These are phyloP conservation scores for Hsuehochloa calcarea DNA, from an alignment of 176 grass and related monocot genomes.

Conservation along the genomic window DNA sequence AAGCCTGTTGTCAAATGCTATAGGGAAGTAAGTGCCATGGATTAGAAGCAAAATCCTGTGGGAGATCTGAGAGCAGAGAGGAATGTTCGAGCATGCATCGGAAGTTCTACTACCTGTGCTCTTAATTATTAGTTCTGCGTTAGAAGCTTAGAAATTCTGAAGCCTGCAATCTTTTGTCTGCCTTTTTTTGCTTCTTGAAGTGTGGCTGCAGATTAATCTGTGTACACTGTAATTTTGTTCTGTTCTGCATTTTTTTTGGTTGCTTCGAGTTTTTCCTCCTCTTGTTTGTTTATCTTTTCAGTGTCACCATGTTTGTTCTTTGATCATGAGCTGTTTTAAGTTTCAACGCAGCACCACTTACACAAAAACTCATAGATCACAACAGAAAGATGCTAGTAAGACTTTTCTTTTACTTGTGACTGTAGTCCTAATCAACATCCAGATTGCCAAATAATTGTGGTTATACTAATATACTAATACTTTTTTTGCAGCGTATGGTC, in stretches of 20 bases:
- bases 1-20: too few species aligned
- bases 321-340: not conserved
- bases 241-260: too few species aligned
- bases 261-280: not conserved
- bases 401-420: not conserved
- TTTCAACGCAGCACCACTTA: not conserved
- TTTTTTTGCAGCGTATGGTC: not conserved
- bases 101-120: not conserved
- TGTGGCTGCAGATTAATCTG: not conserved
- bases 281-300: not conserved
- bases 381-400: constrained; percentile 7
- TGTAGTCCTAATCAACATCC: constrained; percentile 44
- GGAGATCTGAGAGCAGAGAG: too few species aligned
- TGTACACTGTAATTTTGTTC: not conserved
- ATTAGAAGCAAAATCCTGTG: too few species aligned
- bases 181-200: not conserved
- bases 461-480: not conserved
- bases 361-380: not conserved
- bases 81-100: not conserved
- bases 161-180: not conserved
- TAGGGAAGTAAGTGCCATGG: too few species aligned
- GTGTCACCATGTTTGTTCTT: not conserved
- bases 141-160: not conserved
- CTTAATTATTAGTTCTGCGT: not conserved
- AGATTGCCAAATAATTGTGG: not conserved